Evolutionary conservation across 176 grass and related monocot species (phyloP).

Genomic region (Thalia dealbata): DNA sequence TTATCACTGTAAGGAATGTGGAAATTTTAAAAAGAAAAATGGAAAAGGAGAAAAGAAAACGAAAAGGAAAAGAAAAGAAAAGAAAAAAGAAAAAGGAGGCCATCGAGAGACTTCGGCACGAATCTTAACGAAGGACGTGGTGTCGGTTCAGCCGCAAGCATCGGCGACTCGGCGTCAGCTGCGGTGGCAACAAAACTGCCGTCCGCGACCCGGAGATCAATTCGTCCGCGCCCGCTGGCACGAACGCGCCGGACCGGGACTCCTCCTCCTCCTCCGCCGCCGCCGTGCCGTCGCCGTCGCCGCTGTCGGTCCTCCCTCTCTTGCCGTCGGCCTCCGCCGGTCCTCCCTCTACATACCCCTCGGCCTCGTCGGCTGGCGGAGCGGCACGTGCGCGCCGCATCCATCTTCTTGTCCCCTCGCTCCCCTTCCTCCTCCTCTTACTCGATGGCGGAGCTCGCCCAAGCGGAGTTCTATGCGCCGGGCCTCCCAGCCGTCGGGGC

Average conservation of each 20-base stretch:
- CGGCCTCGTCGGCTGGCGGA: background rate
- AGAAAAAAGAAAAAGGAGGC: background rate
- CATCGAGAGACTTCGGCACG: background rate
- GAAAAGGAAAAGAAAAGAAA: background rate
- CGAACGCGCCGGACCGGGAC: background rate
- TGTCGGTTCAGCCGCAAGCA: background rate
- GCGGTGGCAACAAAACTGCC: background rate
- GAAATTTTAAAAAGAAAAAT: no score
- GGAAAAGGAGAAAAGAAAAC: no score
- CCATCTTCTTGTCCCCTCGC: background rate
- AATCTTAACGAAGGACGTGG: background rate
- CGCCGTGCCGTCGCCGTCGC: no score
- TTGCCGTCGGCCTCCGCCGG: background rate
- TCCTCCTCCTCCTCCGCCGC: background rate
- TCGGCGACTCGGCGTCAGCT: background rate
- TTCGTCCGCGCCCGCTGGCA: background rate
- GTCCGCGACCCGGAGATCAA: background rate
- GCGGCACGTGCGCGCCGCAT: background rate
- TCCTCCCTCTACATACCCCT: background rate
- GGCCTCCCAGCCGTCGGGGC: slow-evolving; percentile 33
- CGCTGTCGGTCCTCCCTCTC: background rate
- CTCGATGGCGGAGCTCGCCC: slow-evolving; percentile 26
- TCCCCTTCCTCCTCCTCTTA: no score
- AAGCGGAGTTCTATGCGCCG: slow-evolving; percentile 42
- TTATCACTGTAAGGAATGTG: no score